Evolutionary conservation across 805 yeast genomes (phyloP), one percentile per base, ranked within the genome.

Genomic region (Suhomyces canberraensis): DNA sequence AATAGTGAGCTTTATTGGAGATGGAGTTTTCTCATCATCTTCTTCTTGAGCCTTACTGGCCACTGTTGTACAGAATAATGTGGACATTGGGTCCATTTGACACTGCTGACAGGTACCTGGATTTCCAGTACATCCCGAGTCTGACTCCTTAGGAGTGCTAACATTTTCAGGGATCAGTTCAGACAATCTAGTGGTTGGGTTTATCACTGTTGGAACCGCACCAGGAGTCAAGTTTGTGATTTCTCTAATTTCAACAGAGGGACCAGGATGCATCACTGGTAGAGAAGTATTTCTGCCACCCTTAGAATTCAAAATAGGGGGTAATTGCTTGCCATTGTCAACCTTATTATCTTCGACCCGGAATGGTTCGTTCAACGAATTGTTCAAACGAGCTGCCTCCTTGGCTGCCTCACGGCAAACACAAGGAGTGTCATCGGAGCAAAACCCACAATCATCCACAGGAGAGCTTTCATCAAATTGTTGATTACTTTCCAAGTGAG

Each of bases 341-440:
- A 8, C 13, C 18, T 29, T n/a, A 13, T 6, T 13, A 29, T 16
- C 13, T 7, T 29, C 39, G 15, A 16, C 4, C 8, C 6, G 15
- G 15, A 16, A 21, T 6, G 22, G 29, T 4, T 44, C 43, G 5
- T 52, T 45, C 16, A 66, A 48, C 3, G 63, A 44, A 14, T 52
- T 48, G 38, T 56, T 60, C 39, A 70, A 51, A 13, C 56, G 47
- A 3, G 71, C 75, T 2, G 73, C 75, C 50, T 73, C 78, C 46
- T 69, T 67, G 2, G 79, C 81, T 13, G 78, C 84, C 48, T 88
- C 96, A 18, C 91, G 77, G 57, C 97, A 91, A 2, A 91, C 84
- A 61, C 98, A 91, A 2, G 95, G 90, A 0, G 95, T 81, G 47
- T 81, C 93, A 47, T 86, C 95, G 0, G 95, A 78, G 54, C 98